Base-by-base conservation (phyloP, 495 filamentous ascomycete species). In the Penicillium waksmanii region DNA sequence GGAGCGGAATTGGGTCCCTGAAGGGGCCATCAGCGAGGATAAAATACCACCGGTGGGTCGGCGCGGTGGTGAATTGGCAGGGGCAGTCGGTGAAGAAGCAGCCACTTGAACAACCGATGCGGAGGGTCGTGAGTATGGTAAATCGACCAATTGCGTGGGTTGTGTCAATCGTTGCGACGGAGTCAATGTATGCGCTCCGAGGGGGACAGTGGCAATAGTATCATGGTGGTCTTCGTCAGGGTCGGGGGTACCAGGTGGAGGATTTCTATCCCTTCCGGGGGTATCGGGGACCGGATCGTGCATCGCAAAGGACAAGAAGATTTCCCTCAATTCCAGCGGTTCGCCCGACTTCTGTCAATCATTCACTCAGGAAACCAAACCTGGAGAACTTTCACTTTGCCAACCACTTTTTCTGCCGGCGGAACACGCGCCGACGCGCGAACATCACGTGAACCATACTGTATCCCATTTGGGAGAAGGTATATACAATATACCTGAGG, bases 51-150 rank as follows among this genome's bases (percentile, higher is more conserved):
- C 73, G 52, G 46, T 27, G 19, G 46, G 23, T 48, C 69, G 70
- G 27, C 72, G 68, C 35, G 76, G 71, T 35, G 84, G 82, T 43
- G 83, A 82, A 19, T 80, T 76, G 17, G 73, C 62, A 15, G 79
- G 70, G 35, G 77, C 79, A 52, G 86, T 80, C 2, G 91, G 90
- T 1, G 92, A 95, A n/a, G 92, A 95, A 11, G 88, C 89, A 31
- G 86, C 86, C 2, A 97, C 93, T 66, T 96, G 92, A 42, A 97
- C 80, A 11, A 86, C 74, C 4, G 89, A 82, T 47, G 65, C 68
- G 47, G 66, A 51, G 8, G 64, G 62, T 0, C 58, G 60, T 36
- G 71, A 65, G 36, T 72, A 68, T 4, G 72, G 64, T 36, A 62
- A 58, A n/a, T 77, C 71, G 40, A 89, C 66, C 12, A 91, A 77